phyloP scores from a whole-genome alignment of 139 green algal genomes.

The Edaphochlamys debaryana region DNA sequence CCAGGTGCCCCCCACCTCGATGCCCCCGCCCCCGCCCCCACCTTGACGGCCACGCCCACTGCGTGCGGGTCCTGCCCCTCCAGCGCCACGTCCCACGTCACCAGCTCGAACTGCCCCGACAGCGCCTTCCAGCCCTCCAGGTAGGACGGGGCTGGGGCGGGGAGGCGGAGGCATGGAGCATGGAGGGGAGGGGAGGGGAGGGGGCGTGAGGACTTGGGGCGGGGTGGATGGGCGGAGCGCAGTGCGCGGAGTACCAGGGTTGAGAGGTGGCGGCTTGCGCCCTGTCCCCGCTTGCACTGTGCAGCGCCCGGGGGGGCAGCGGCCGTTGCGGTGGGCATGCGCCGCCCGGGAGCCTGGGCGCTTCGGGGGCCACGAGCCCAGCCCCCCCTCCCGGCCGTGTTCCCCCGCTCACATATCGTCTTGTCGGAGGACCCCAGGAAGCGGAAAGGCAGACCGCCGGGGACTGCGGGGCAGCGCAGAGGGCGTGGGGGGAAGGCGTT shows the following conservation, averaged over 20 bases:
- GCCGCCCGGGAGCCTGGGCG: too few relatives aligned
- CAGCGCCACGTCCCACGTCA: conserved; percentile 61
- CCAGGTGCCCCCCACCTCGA: too few relatives aligned
- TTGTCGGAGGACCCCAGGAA: neutral
- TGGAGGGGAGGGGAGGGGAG: neutral
- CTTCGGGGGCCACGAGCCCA: too few relatives aligned
- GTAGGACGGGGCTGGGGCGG: conserved; percentile 7
- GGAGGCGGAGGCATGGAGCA: too few relatives aligned
- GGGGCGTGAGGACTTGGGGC: neutral
- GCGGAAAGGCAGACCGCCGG: conserved; percentile 25
- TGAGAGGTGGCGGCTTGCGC: too few relatives aligned
- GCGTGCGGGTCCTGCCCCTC: conserved; percentile 63
- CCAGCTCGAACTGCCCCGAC: conserved; percentile 50
- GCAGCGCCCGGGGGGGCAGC: too few relatives aligned
- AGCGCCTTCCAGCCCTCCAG: conserved; percentile 18
- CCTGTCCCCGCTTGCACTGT: too few relatives aligned
- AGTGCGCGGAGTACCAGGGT: too few relatives aligned
- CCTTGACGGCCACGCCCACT: conserved; percentile 67
- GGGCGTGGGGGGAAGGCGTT: too few relatives aligned
- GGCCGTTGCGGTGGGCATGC: too few relatives aligned
- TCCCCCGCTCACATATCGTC: neutral
- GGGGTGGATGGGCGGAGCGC: neutral
- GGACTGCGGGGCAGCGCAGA: conserved; percentile 11
- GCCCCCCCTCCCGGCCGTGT: too few relatives aligned
- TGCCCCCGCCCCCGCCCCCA: too few relatives aligned